Conservation (phyloP, 148 eudicot species). For the Silene conica region DNA sequence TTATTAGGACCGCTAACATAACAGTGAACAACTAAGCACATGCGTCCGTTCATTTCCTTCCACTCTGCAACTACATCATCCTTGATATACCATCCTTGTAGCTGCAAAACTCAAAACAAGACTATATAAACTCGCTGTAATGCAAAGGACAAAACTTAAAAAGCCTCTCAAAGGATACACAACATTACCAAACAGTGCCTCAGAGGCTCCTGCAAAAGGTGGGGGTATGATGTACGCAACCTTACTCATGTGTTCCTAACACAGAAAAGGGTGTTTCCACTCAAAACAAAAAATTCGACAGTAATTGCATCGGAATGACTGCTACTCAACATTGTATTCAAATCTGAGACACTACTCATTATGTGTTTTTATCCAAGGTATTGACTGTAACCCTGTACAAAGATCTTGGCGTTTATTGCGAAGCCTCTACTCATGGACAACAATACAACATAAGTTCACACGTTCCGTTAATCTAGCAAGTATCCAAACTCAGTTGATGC, state of each 20-base stretch:
- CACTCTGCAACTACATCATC: constrained; percentile 96
- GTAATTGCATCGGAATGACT: no score
- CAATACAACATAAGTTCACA: neutral
- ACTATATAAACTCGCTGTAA: neutral
- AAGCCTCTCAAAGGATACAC: neutral
- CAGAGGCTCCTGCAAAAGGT: no score
- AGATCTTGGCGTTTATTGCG: neutral
- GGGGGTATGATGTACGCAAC: no score
- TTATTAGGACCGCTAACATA: constrained; percentile 76
- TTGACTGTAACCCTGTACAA: neutral
- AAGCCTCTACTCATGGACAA: neutral
- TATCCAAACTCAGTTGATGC: neutral
- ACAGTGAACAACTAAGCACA: constrained; percentile 74
- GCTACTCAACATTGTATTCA: neutral
- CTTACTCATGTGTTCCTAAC: no score
- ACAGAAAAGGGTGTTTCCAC: no score
- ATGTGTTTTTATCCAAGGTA: neutral
- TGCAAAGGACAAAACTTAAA: neutral
- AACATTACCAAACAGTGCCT: no score
- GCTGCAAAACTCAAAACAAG: constrained; percentile 37
- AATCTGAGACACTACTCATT: neutral
- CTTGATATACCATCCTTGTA: constrained; percentile 86
- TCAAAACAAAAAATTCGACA: no score
- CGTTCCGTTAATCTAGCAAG: neutral
- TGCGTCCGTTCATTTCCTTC: constrained; percentile 61